Base-by-base conservation (phyloP, 805 yeast genomes). In the Yamadazyma ubonensis region DNA sequence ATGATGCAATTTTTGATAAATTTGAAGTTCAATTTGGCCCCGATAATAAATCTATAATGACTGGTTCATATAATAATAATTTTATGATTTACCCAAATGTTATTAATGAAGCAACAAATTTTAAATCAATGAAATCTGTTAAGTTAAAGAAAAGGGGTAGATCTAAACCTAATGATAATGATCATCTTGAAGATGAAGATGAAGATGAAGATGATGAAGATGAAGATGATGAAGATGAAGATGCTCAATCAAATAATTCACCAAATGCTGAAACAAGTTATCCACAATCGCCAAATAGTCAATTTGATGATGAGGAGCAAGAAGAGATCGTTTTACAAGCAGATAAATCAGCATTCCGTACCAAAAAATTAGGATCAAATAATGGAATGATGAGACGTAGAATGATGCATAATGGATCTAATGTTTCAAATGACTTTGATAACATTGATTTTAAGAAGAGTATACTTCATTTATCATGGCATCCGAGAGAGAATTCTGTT, bases 1-100 rank as follows among this genome's bases (percentile, higher is more conserved):
- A 89, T 61, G 99, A 93, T 68, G 96, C 98, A 33, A 93, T 93
- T 42, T 93, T 93, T 67, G 99, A 93, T 71, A 95, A 93, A 72
- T 93, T 93, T 64, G 99, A 93, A 72, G 96, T 90, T 46, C 93
- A 83, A 52, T 89, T 93, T 58, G 78, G 89, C 52, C 99, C 98
- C 27, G 97, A 95, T 67, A 86, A 87, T 55, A 79, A 81, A 58
- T 80, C 89, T 44, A 81, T 93, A 44, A 87, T 93, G 91, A 90
- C 99, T 10, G 99, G 99, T 39, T 85, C 96, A 29, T 93, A 93
- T 72, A 88, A 90, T 67, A 93, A 91, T 69, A 90, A 90, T 69
- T 93, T 95, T 60, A 87, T 88, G 95, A 87, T 93, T 51, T 93
- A 89, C 66, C 98, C 97, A 39, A 79, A 90, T 60, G 91, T 83